phyloP scores from a whole-genome alignment of 2,329 filamentous ascomycete genomes.

The Colletotrichum acutatum region DNA sequence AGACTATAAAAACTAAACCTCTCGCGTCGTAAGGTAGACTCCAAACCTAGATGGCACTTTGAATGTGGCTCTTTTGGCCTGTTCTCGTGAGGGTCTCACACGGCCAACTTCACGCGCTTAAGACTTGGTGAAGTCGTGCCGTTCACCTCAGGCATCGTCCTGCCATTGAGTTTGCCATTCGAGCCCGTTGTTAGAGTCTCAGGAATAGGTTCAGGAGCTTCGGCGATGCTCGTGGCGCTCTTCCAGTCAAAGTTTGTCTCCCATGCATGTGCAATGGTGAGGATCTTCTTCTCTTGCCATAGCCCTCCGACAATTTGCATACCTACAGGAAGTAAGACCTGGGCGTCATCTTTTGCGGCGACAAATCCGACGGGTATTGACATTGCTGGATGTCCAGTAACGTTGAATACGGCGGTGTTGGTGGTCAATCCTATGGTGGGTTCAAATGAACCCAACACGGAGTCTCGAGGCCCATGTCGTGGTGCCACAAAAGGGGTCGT shows the following conservation, averaged over 20 bases:
- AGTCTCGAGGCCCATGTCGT: conserved; percentile 50
- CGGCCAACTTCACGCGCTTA: conserved; percentile 23
- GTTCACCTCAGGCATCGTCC: conserved; percentile 1
- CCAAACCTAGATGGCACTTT: neutral
- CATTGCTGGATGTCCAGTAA: conserved; percentile 67
- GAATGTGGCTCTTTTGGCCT: neutral
- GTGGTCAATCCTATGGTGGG: conserved; percentile 64
- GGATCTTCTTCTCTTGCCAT: conserved; percentile 60
- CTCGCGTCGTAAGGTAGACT: neutral
- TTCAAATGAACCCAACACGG: conserved; percentile 56
- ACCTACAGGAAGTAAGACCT: conserved; percentile 58
- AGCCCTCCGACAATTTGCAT: conserved; percentile 65
- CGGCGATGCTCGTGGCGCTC: neutral
- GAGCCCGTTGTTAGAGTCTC: neutral
- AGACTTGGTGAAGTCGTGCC: conserved; percentile 6
- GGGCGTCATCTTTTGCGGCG: conserved; percentile 49
- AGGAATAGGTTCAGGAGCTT: neutral
- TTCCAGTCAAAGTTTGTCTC: conserved; percentile 58
- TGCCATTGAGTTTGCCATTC: neutral
- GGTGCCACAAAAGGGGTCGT: conserved; percentile 60
- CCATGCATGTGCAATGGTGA: conserved; percentile 53
- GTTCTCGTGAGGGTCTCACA: neutral
- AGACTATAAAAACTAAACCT: neutral
- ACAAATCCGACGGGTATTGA: conserved; percentile 61
- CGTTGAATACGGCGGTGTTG: conserved; percentile 68